Evolutionary conservation across 78 protist species (phyloP).

Genomic region (Dictyostelium discoideum): dicty_2.7 NC_007091.3:1362501-1363000

Average conservation of each 20-base stretch:
- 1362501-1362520: not conserved
- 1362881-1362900: not conserved
- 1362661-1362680: slow-evolving; percentile 50
- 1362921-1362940: too few relatives aligned
- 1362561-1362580: slow-evolving; percentile 40
- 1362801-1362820: not conserved
- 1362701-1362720: slow-evolving; percentile 69
- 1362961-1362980: not conserved
- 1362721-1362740: not conserved
- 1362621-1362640: not conserved
- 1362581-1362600: slow-evolving; percentile 42
- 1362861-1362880: not conserved
- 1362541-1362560: slow-evolving; percentile 83
- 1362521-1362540: slow-evolving; percentile 85
- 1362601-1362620: not conserved
- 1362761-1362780: not conserved
- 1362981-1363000: not conserved
- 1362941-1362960: too few relatives aligned
- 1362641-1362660: not conserved
- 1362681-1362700: slow-evolving; percentile 80
- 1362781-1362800: not conserved
- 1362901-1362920: not conserved
- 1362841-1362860: too few relatives aligned
- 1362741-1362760: not conserved
- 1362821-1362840: too few relatives aligned